phyloP scores from a whole-genome alignment of 2,329 filamentous ascomycete genomes.

The Neonectria punicea region DNA sequence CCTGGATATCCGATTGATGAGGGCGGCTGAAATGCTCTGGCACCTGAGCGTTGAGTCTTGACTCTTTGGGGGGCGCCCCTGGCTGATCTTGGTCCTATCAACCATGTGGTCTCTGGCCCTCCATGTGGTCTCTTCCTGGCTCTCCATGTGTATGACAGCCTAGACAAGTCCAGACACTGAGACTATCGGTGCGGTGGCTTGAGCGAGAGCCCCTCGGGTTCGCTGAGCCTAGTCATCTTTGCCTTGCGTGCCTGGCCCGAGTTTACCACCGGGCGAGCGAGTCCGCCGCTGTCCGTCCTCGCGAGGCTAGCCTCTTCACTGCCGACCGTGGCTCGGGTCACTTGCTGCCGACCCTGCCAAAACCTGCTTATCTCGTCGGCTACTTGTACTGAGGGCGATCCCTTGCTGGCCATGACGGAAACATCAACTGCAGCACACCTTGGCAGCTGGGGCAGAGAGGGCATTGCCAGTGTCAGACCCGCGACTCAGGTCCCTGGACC shows the following conservation, averaged over 20 bases:
- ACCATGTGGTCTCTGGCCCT: neutral
- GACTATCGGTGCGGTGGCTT: constrained; percentile 17
- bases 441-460: neutral
- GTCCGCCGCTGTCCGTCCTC: neutral
- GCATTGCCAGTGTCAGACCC: neutral
- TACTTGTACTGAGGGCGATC: neutral
- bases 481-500: neutral
- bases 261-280: neutral
- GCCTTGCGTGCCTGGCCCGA: constrained; percentile 13
- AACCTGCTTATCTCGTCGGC: neutral
- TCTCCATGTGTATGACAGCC: neutral
- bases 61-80: neutral
- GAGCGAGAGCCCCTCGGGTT: neutral
- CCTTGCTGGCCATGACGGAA: neutral
- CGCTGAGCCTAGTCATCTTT: constrained; percentile 8
- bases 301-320: constrained; percentile 1
- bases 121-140: neutral
- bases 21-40: too few species aligned
- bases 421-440: neutral
- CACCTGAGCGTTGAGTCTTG: neutral
- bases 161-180: constrained; percentile 5
- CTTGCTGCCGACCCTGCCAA: neutral
- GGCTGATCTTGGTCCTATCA: neutral
- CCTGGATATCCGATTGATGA: too few species aligned
- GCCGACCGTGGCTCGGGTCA: neutral